Evolutionary conservation across 305 asterid species (phyloP).

Genomic region (Stenogyne calaminthoides): DNA sequence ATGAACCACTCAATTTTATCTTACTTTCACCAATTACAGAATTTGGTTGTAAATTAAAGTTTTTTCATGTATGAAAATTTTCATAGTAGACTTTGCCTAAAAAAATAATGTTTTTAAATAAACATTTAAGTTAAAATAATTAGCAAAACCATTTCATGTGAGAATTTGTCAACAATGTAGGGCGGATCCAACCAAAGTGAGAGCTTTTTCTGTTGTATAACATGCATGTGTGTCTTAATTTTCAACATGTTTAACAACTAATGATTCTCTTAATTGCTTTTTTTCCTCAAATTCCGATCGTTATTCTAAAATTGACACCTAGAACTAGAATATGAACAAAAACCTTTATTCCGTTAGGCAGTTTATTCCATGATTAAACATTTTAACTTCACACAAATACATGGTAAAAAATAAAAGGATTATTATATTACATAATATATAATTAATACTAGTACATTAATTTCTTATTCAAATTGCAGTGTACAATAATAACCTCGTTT

Average conservation of each 20-base stretch:
- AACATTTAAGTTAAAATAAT: too few relatives aligned
- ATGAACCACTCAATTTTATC: too few relatives aligned
- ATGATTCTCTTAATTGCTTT: conserved; percentile 14
- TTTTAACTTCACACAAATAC: neutral
- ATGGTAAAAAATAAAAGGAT: neutral
- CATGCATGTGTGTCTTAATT: conserved; percentile 18
- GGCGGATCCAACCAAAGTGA: neutral
- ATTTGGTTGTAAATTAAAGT: too few relatives aligned
- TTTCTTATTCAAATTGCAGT: neutral
- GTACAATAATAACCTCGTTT: neutral
- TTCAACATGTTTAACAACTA: conserved; percentile 20
- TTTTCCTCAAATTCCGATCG: conserved; percentile 2
- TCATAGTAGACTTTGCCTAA: too few relatives aligned
- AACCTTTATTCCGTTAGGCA: conserved; percentile 4
- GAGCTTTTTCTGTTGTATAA: neutral
- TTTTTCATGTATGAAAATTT: too few relatives aligned
- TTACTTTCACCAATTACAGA: too few relatives aligned
- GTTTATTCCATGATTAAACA: neutral
- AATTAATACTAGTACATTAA: neutral
- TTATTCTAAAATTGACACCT: conserved; percentile 19
- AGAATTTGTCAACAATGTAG: neutral
- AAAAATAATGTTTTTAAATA: too few relatives aligned
- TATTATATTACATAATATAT: too few relatives aligned
- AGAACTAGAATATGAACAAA: conserved; percentile 6
- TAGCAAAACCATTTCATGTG: neutral